Conservation (phyloP, 208 protist genomes). For the Phytomonas francai region DNA sequence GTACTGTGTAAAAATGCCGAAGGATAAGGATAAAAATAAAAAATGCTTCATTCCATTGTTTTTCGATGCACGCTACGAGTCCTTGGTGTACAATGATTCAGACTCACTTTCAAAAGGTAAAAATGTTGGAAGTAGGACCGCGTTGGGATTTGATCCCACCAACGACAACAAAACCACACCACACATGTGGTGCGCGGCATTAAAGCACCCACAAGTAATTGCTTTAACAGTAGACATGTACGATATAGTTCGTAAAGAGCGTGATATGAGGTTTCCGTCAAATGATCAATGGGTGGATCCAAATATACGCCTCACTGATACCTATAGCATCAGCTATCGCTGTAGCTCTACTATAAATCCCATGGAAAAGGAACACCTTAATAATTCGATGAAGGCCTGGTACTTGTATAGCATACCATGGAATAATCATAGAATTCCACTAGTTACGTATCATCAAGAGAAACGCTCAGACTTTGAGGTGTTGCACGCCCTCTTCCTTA, state of each 20-base stretch:
- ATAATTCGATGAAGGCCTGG: slow-evolving; percentile 51
- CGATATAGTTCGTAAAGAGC: background rate
- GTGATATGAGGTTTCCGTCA: background rate
- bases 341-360: slow-evolving; percentile 12
- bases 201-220: background rate
- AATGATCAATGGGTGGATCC: background rate
- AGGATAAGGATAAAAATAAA: slow-evolving; percentile 3
- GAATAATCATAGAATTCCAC: slow-evolving; percentile 51
- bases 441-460: slow-evolving; percentile 25
- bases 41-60: slow-evolving; percentile 65
- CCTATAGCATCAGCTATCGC: slow-evolving; percentile 12
- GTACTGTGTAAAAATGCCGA: slow-evolving; percentile 22
- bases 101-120: slow-evolving; percentile 16
- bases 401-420: slow-evolving; percentile 37
- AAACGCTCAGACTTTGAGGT: slow-evolving; percentile 22
- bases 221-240: background rate
- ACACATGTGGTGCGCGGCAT: background rate
- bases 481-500: slow-evolving; percentile 52
- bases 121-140: slow-evolving; percentile 42
- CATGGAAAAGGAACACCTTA: slow-evolving; percentile 36
- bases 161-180: background rate
- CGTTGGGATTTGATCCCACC: slow-evolving; percentile 45
- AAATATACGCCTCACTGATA: background rate
- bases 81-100: slow-evolving; percentile 45
- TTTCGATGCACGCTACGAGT: slow-evolving; percentile 66